Conservation (phyloP, 495 filamentous ascomycete species). For the Daldinia vernicosa region DNA sequence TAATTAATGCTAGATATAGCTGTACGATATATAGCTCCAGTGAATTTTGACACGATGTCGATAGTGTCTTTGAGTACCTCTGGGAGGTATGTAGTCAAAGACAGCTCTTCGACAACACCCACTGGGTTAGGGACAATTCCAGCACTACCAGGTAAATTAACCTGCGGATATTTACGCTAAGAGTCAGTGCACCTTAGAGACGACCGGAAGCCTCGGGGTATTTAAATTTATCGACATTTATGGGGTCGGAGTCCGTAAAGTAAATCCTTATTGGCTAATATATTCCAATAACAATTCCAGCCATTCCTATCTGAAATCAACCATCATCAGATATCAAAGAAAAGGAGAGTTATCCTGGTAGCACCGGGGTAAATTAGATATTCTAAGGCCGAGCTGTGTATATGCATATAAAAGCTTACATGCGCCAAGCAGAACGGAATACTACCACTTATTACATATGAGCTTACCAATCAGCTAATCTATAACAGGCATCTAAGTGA, state of each 20-base stretch:
- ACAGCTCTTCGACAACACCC: not conserved
- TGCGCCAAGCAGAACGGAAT: not conserved
- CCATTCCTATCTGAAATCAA: not conserved
- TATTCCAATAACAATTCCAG: not conserved
- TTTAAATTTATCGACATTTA: not conserved
- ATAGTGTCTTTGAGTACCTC: not conserved
- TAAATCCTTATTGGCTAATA: not conserved
- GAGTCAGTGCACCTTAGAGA: not conserved
- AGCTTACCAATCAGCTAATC: slow-evolving; percentile 39
- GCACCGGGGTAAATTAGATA: not conserved
- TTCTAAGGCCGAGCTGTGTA: not conserved
- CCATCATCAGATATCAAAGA: not conserved
- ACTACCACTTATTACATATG: slow-evolving; percentile 3
- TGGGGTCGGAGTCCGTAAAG: not conserved
- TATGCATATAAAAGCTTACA: slow-evolving; percentile 9
- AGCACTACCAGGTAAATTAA: not conserved
- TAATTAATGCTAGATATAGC: not conserved
- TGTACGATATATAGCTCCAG: not conserved
- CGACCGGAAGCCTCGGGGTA: not conserved
- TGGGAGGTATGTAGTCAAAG: not conserved
- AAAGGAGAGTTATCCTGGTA: not conserved
- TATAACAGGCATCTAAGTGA: slow-evolving; percentile 23
- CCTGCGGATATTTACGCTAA: not conserved
- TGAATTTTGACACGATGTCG: not conserved
- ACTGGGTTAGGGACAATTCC: not conserved